phyloP scores from a whole-genome alignment of 225 moss, liverwort and hornwort genomes.

The Anthoceros angustus region DNA sequence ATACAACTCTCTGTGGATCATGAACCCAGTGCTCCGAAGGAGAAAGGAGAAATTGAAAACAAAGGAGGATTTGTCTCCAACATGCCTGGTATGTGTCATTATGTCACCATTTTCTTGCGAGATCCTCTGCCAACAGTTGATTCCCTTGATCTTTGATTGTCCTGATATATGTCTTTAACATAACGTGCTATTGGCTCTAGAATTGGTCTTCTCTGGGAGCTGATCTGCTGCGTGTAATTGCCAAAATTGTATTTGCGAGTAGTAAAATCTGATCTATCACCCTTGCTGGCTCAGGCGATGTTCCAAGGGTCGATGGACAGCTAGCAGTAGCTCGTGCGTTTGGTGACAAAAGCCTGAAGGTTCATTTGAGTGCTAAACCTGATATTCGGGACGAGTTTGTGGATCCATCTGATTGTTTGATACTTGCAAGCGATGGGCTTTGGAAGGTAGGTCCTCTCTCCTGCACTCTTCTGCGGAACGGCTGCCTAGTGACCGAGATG shows the following conservation, averaged over 20 bases:
- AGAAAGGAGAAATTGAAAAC: slow-evolving; percentile 46
- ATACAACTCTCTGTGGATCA: slow-evolving; percentile 83
- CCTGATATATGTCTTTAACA: too few relatives aligned
- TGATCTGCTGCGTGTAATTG: background rate
- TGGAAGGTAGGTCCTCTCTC: slow-evolving; percentile 53
- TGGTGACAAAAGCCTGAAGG: slow-evolving; percentile 92
- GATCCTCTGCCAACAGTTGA: too few relatives aligned
- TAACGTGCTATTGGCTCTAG: too few relatives aligned
- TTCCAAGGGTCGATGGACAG: slow-evolving; percentile 94
- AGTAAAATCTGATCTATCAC: too few relatives aligned
- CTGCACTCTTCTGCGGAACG: background rate
- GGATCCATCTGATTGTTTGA: slow-evolving; percentile 54
- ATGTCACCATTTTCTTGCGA: background rate
- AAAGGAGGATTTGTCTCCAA: slow-evolving; percentile 97
- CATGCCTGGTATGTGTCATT: slow-evolving; percentile 53
- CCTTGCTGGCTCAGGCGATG: slow-evolving; percentile 44
- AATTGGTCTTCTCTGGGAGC: too few relatives aligned
- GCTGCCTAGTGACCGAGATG: too few relatives aligned
- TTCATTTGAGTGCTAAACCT: slow-evolving; percentile 70
- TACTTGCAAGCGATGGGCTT: slow-evolving; percentile 85
- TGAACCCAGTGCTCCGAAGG: slow-evolving; percentile 47
- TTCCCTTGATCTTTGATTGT: too few relatives aligned
- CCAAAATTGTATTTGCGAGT: background rate
- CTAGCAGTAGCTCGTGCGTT: slow-evolving; percentile 96
- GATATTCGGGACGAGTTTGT: slow-evolving; percentile 41